Evolutionary conservation across 2,329 filamentous ascomycete species (phyloP), one percentile per base, ranked within the genome.

Genomic region (Penicillium sp.): DNA sequence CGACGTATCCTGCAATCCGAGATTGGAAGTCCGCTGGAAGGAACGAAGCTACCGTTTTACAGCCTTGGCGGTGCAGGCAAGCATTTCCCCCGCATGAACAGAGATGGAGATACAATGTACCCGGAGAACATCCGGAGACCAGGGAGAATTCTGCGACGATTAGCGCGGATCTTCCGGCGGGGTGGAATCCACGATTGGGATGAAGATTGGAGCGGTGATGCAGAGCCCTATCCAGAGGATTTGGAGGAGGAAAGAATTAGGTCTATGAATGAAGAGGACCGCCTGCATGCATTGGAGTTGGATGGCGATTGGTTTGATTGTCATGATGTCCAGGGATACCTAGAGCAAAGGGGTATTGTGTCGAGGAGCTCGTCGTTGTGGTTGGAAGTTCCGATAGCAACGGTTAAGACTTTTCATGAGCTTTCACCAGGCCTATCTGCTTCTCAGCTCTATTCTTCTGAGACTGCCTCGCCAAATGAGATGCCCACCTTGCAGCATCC

Each of bases 221-320:
- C 17, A 3, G 48, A 51, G 36, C 45, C 38, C 12, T 30, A 30
- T 23, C 4, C 11, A 7, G 14, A 22, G 3, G 39, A 34, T 12
- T 11, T 5, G 6, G 15, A 17, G 12, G 14, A 28, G 9, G 18
- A 13, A 52, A 48, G 30, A 36, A 27, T 37, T n/a, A 14, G 12
- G 27, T 2, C 13, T 3, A 50, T 48, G 32, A 50, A 38, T 6
- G 40, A 51, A n/a, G 47, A 59, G 10, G 52, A 62, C 23, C 43
- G 55, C n/a, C 45, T 62, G 12, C 55, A 54, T 4, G 41, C 80
- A 6, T 71, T 75, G 1, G 82, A 78, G 0, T 84, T 81, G 44
- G 75, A 83, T 42, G 84, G 84, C 3, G 77, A 85, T 34, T 92
- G 85, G 70, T 85, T 84, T 50, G 85, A 92, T 54, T 67, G 79